Percentiles rank a stretch among this genome's conserved stretches.
Conservation (phyloP, 768 basidiomycete genomes). For the Fistulinella prunicolor region DNA sequence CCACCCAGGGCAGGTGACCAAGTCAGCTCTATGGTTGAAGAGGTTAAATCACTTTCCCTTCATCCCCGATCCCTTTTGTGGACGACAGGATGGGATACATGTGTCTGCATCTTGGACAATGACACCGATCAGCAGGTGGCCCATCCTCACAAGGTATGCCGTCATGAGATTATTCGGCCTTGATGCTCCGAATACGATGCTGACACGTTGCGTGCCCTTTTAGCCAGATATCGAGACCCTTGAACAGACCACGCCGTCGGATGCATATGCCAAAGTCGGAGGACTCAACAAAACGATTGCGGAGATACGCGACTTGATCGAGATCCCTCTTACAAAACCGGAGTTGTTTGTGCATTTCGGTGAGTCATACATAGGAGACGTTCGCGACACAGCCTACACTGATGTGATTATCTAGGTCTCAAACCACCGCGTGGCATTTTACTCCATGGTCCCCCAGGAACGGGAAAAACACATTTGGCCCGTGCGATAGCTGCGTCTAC, state of each 20-base stretch:
- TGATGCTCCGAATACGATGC: slow-evolving; percentile 4
- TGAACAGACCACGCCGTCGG: slow-evolving; percentile 37
- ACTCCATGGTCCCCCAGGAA: slow-evolving; percentile 94
- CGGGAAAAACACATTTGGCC: slow-evolving; percentile 96
- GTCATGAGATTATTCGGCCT: slow-evolving; percentile 10
- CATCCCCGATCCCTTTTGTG: slow-evolving; percentile 44
- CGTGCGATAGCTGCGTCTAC: slow-evolving; percentile 90
- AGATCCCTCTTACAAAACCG: slow-evolving; percentile 81
- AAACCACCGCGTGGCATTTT: slow-evolving; percentile 96
- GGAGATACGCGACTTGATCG: slow-evolving; percentile 81
- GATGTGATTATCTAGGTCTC: slow-evolving; percentile 51
- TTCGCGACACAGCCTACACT: slow-evolving; percentile 16
- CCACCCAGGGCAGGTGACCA: slow-evolving; percentile 17
- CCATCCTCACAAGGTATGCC: slow-evolving; percentile 33
- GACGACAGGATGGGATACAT: slow-evolving; percentile 68
- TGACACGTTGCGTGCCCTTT: slow-evolving; percentile 14
- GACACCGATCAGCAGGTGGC: slow-evolving; percentile 23
- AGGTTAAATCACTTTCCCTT: slow-evolving; percentile 47
- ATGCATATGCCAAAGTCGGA: slow-evolving; percentile 82
- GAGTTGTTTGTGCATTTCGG: slow-evolving; percentile 78
- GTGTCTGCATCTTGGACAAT: slow-evolving; percentile 42
- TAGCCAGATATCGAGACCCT: slow-evolving; percentile 50
- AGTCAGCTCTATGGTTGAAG: slow-evolving; percentile 35
- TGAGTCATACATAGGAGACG: slow-evolving; percentile 24
- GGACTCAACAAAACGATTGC: slow-evolving; percentile 86